Percentiles rank a stretch among this genome's conserved stretches.
These are phyloP conservation scores for Ceratocystis variospora DNA, from an alignment of 2,329 filamentous ascomycete species.

Conservation along the genomic window DNA sequence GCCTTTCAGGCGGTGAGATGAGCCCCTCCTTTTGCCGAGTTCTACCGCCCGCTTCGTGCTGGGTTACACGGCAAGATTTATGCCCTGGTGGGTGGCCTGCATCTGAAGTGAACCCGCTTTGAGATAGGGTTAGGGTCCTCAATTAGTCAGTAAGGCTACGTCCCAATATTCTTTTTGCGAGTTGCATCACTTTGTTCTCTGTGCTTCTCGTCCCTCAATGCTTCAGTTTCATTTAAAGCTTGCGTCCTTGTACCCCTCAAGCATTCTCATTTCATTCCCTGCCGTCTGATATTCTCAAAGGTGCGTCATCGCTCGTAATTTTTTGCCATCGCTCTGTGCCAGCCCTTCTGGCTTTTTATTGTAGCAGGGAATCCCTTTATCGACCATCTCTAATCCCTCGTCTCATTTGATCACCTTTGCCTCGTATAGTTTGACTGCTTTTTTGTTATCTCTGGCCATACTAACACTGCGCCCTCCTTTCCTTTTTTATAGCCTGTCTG, in stretches of 20 bases:
- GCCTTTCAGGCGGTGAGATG: not conserved
- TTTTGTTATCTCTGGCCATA: no score
- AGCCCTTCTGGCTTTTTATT: not conserved
- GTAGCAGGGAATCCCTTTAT: not conserved
- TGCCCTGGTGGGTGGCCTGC: no score
- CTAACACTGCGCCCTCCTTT: not conserved
- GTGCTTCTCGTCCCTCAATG: not conserved
- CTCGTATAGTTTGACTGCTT: not conserved
- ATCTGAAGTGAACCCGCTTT: not conserved
- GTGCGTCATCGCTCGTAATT: not conserved
- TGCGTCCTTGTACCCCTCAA: not conserved
- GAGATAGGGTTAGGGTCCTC: not conserved
- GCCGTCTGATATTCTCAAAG: not conserved
- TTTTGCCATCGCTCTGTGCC: not conserved
- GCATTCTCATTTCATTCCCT: not conserved
- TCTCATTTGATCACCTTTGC: not conserved
- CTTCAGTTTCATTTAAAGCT: not conserved
- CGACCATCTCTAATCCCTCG: not conserved
- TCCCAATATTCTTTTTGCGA: not conserved
- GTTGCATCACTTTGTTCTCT: not conserved
- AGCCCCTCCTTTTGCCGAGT: not conserved
- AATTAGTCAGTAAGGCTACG: slow-evolving; percentile 8
- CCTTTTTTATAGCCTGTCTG: not conserved
- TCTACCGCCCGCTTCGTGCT: not conserved
- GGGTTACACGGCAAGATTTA: not conserved